Base-by-base conservation (phyloP, 106 monocot species). In the Dendrobium officinale region DNA sequence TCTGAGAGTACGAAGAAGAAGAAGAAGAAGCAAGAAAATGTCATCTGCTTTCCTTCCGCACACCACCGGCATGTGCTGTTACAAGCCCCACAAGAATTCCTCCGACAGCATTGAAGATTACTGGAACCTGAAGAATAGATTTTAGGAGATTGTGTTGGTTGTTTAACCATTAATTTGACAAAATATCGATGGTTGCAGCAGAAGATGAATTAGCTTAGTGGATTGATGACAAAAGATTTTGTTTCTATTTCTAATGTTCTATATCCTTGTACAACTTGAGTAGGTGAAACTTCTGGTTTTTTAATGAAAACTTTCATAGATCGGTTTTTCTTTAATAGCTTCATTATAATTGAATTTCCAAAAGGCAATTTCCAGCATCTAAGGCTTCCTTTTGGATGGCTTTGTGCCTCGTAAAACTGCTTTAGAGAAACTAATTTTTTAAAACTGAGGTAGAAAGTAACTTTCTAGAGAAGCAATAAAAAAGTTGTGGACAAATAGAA, bases 71-170 rank as follows among this genome's bases (percentile, higher is more conserved):
- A 82, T 84, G 80, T 41, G 94, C 84, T 41, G 97, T 98, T 48
- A 98, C 97, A 72, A 98, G 94, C 9, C 97, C 97, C 48, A 98
- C 94, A 33, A 98, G 97, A 70, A 98, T 94, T 9, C 97, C 97
- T 67, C 97, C 97, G 9, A 91, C 73, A 74, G 97, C 97, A 85
- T 98, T 98, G 40, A 77, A 47, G 81, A 95, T 55, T 10, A 94
- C 84, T 8, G 97, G 97, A 75, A 98, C 85, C 97, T 98, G 84
- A 67, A 33, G 22, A 76, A 27, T n/a, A 74, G 4, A 13, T 73
- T 73, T 42, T 42, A 42, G 20, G 42, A 19, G 47, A 48, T 26
- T 47, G 24, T 75, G 24, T 48, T 40, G 47, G n/a, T 13, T 5
- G 2, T 42, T 73, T 16, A 44, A 9, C 20, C 74, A 74, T 33